Percentiles rank a stretch among this genome's conserved stretches.
Conservation (phyloP, 1,139 yeast species). For the Tardiomyces blankii region DNA sequence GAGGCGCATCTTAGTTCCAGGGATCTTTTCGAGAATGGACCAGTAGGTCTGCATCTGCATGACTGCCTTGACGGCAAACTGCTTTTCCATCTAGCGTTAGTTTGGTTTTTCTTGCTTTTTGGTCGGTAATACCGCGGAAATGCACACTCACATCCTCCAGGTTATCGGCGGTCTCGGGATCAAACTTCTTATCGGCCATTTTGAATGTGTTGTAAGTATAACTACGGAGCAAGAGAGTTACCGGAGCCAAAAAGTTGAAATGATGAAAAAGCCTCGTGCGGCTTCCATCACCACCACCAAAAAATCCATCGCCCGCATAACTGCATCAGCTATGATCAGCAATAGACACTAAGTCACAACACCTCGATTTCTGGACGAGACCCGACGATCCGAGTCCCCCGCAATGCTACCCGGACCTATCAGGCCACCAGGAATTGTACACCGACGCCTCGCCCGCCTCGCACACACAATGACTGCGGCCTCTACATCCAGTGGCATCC, state of each 20-base stretch:
- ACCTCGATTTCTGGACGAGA: too few relatives aligned
- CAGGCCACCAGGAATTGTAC: not conserved
- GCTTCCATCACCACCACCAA: not conserved
- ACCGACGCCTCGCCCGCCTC: not conserved
- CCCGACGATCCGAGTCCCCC: not conserved
- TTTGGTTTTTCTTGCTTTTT: too few relatives aligned
- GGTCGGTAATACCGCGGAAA: too few relatives aligned
- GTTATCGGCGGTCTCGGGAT: constrained; percentile 50
- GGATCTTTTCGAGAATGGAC: constrained; percentile 60
- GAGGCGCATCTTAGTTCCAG: constrained; percentile 68
- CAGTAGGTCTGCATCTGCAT: constrained; percentile 90
- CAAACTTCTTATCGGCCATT: constrained; percentile 25
- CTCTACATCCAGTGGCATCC: not conserved
- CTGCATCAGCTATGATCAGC: too few relatives aligned
- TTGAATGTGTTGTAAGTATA: constrained; percentile 7
- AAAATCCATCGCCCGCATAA: too few relatives aligned
- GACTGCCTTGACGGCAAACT: constrained; percentile 96
- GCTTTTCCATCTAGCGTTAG: constrained; percentile 57
- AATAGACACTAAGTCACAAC: too few relatives aligned
- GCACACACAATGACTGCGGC: not conserved
- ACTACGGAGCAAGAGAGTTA: too few relatives aligned
- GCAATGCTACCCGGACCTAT: not conserved
- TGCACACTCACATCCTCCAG: constrained; percentile 37
- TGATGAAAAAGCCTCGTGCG: too few relatives aligned
- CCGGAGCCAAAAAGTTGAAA: too few relatives aligned